Evolutionary conservation across 257 asterid species (phyloP).

Genomic region (Nicotiana attenuata): DNA sequence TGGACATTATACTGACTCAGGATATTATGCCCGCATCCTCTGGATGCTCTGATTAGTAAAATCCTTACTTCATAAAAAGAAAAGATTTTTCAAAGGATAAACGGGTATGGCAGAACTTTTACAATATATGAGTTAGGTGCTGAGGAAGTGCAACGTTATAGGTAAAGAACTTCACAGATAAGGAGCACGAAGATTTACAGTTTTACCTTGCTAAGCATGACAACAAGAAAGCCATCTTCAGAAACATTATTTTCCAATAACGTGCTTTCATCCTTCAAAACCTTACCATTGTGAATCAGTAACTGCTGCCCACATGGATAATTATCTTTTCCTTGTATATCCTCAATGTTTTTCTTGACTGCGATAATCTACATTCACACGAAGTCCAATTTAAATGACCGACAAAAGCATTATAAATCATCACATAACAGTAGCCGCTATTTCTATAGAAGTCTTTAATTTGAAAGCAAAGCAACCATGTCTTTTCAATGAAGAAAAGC

Average conservation of each 20-base stretch:
- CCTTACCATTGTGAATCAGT: constrained; percentile 86
- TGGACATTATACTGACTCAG: not conserved
- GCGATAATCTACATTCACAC: constrained; percentile 61
- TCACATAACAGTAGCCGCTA: not conserved
- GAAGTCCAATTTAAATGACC: not conserved
- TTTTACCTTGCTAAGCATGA: constrained; percentile 91
- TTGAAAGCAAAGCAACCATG: not conserved
- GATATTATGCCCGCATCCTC: not conserved
- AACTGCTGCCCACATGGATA: constrained; percentile 93
- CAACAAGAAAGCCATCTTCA: constrained; percentile 92
- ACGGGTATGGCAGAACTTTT: not conserved
- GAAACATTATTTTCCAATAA: constrained; percentile 74
- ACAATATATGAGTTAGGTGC: not conserved
- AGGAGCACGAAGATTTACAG: not conserved
- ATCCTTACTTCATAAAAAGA: not conserved
- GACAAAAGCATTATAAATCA: not conserved
- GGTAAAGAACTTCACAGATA: not conserved
- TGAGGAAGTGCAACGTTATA: not conserved
- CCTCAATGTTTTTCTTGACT: constrained; percentile 83
- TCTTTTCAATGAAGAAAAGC: not conserved
- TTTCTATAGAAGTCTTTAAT: not conserved
- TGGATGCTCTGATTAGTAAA: no score
- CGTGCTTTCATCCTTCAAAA: constrained; percentile 77
- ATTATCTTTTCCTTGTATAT: constrained; percentile 78
- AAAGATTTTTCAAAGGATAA: not conserved